Conservation (phyloP, 768 basidiomycete genomes). For the Suillus alpinus region DNA sequence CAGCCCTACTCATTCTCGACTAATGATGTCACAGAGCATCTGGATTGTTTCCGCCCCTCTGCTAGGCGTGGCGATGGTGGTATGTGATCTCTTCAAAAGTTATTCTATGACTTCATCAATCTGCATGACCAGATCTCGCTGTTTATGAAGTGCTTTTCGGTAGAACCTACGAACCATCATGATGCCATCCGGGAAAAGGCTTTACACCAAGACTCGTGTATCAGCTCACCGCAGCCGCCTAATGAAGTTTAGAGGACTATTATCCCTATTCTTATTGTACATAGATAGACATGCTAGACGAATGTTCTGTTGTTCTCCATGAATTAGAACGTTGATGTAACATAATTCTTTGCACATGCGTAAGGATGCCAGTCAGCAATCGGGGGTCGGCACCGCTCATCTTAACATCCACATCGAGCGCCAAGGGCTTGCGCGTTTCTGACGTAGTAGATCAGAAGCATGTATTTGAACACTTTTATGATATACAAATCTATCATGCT, state of each 20-base stretch:
- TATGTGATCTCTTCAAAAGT: conserved; percentile 28
- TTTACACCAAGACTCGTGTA: conserved; percentile 6
- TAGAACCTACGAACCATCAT: conserved; percentile 17
- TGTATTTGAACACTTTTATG: not conserved
- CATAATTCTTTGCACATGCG: not conserved
- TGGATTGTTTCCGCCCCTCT: conserved; percentile 75
- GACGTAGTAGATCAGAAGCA: not conserved
- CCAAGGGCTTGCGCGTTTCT: not conserved
- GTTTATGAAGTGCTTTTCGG: conserved; percentile 26
- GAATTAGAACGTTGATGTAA: not conserved
- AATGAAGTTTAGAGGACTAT: conserved; percentile 17
- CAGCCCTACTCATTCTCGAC: conserved; percentile 7
- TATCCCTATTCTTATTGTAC: conserved; percentile 16
- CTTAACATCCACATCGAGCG: not conserved
- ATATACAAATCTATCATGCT: not conserved
- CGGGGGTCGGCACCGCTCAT: not conserved
- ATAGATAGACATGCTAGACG: conserved; percentile 5
- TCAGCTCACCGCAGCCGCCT: conserved; percentile 6
- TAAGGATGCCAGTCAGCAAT: not conserved
- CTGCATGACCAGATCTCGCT: conserved; percentile 24
- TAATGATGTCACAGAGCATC: conserved; percentile 46
- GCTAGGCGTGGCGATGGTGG: conserved; percentile 62
- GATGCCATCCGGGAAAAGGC: conserved; percentile 19
- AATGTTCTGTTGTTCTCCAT: not conserved
- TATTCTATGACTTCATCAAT: not conserved